Evolutionary conservation across 352 stramenopile species (phyloP), one percentile per base, ranked within the genome.

Genomic region (Phytophthora constricta): DNA sequence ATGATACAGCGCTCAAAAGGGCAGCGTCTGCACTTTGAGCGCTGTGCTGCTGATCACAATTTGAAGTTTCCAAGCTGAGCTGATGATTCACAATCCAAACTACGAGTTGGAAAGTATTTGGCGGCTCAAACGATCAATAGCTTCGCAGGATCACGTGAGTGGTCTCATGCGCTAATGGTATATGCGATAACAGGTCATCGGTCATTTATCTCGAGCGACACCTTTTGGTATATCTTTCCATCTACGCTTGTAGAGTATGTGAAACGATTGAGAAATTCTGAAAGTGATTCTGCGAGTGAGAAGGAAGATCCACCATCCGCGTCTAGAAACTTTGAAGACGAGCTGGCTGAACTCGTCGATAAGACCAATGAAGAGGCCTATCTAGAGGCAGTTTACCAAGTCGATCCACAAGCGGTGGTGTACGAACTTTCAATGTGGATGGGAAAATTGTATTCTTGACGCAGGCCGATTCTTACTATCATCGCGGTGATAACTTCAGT

Each of bases 161-260:
- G 39, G 39, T 47, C 39, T 7, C 39, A 19, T 5, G 5, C 39
- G 9, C 17, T 47, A 20, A 47, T 47, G 39, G 39, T 47, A n/a
- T n/a, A n/a, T n/a, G n/a, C n/a, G n/a, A 14, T 13, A 58, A 14
- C 17, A 34, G 23, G 47, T 8, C 19, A 65, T n/a, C 17, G 9
- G 0, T 52, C 57, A n/a, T 51, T 25, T 39, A 20, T 58, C 7
- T 65, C 57, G 7, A 43, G 20, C 2, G 46, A 65, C 26, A 17
- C 23, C 1, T 65, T 43, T 46, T 65, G 57, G 47, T 58, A 64
- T 26, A 16, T 64, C 31, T 58, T 65, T 26, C 51, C 51, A 5
- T 26, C 25, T 25, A 34, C 22, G 4, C 34, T 58, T 17, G 10
- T 58, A 23, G 34, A 34, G 11, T 58, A 39, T 34, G 33, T 58